Percentiles rank a stretch among this genome's conserved stretches.
Conservation (phyloP, 129 eudicot genomes). For the Helianthus annuus region HanXRQr2.0-SUNRISE NC_035448.2:195285105-195285604, state of each 20-base stretch:
- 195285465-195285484: conserved; percentile 79
- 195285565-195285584: conserved; percentile 15
- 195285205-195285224: conserved; percentile 71
- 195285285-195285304: conserved; percentile 82
- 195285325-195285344: conserved; percentile 71
- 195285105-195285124: background rate
- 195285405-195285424: conserved; percentile 43
- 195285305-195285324: conserved; percentile 66
- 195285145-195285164: conserved; percentile 43
- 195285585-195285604: conserved; percentile 12
- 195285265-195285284: conserved; percentile 55
- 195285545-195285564: conserved; percentile 26
- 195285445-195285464: conserved; percentile 53
- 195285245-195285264: conserved; percentile 48
- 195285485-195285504: conserved; percentile 74
- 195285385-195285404: conserved; percentile 65
- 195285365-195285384: conserved; percentile 56
- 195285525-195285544: conserved; percentile 79
- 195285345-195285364: conserved; percentile 76
- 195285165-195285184: conserved; percentile 76
- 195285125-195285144: conserved; percentile 9
- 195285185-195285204: conserved; percentile 65
- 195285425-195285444: conserved; percentile 31
- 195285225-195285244: conserved; percentile 84
- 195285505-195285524: conserved; percentile 82